Evolutionary conservation across 805 yeast species (phyloP).

Genomic region (Yarrowia sp.): DNA sequence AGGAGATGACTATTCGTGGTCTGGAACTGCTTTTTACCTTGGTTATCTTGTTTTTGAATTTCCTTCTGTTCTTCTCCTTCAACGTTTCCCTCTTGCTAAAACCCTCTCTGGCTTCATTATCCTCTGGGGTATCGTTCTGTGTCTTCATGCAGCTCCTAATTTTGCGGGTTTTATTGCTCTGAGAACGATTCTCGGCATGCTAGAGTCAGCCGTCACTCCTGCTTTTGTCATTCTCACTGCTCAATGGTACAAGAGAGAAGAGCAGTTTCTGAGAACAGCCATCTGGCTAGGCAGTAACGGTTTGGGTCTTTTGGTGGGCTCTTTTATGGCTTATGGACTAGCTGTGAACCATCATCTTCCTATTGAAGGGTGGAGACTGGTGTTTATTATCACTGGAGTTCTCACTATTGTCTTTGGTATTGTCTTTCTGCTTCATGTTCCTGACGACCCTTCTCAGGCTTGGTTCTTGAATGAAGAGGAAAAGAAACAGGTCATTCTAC

Average conservation of each 20-base stretch:
- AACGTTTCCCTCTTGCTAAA: constrained; percentile 57
- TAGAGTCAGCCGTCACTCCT: constrained; percentile 57
- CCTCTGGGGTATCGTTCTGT: constrained; percentile 61
- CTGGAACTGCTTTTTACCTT: constrained; percentile 59
- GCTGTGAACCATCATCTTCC: constrained; percentile 39
- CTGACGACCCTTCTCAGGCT: constrained; percentile 53
- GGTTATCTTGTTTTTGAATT: constrained; percentile 62
- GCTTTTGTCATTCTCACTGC: constrained; percentile 55
- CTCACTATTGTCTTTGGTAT: constrained; percentile 46
- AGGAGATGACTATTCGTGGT: constrained; percentile 47
- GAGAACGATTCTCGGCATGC: constrained; percentile 52
- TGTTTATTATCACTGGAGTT: constrained; percentile 57
- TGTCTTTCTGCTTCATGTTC: constrained; percentile 40
- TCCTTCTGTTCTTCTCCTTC: constrained; percentile 49
- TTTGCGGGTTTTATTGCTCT: constrained; percentile 49
- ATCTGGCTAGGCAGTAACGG: constrained; percentile 48
- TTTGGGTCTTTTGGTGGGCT: constrained; percentile 47
- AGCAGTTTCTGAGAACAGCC: constrained; percentile 48
- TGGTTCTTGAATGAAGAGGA: constrained; percentile 50
- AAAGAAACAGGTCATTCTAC: constrained; percentile 48
- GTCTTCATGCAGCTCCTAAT: constrained; percentile 49
- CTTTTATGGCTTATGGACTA: constrained; percentile 50
- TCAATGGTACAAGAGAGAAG: constrained; percentile 52
- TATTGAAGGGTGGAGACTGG: constrained; percentile 51
- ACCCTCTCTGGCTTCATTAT: constrained; percentile 49